These are phyloP conservation scores for Annona cherimola DNA, from an alignment of 164 flowering plant genomes.

Conservation along the genomic window DNA sequence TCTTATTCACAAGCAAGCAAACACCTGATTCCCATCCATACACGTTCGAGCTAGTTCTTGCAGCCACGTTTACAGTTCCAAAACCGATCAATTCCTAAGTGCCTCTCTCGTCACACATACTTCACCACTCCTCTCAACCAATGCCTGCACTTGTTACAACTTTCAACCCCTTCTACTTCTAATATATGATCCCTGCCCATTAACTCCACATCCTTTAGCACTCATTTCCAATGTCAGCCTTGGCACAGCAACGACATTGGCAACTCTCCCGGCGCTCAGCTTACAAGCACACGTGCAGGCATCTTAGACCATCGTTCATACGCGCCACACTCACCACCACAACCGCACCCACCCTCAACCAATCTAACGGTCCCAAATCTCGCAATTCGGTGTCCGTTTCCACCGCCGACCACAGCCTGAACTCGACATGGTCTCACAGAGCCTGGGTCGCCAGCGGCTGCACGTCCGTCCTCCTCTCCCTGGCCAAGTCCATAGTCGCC, in stretches of 20 bases:
- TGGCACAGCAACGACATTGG: constrained; percentile 31
- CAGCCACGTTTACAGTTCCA: too few relatives aligned
- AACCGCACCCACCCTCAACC: not conserved
- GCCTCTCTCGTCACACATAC: too few relatives aligned
- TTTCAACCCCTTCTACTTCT: not conserved
- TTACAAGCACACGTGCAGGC: constrained; percentile 12
- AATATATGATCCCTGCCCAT: not conserved
- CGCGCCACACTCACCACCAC: constrained; percentile 19
- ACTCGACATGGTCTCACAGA: constrained; percentile 79
- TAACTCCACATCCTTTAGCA: not conserved
- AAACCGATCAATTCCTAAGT: too few relatives aligned
- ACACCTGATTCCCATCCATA: not conserved
- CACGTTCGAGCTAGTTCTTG: not conserved
- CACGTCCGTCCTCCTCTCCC: constrained; percentile 44
- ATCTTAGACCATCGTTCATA: not conserved
- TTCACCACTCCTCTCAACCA: too few relatives aligned
- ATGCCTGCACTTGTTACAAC: too few relatives aligned
- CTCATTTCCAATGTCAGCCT: constrained; percentile 34
- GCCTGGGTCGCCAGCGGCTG: constrained; percentile 78
- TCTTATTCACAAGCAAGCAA: too few relatives aligned
- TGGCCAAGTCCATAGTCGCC: constrained; percentile 34
- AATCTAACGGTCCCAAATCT: not conserved
- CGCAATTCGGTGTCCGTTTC: too few relatives aligned
- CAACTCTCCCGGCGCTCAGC: constrained; percentile 12
- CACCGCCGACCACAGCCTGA: constrained; percentile 32